These are phyloP conservation scores for Blastocystis sp. DNA, from an alignment of 352 stramenopile genomes.

Conservation along the genomic window DNA sequence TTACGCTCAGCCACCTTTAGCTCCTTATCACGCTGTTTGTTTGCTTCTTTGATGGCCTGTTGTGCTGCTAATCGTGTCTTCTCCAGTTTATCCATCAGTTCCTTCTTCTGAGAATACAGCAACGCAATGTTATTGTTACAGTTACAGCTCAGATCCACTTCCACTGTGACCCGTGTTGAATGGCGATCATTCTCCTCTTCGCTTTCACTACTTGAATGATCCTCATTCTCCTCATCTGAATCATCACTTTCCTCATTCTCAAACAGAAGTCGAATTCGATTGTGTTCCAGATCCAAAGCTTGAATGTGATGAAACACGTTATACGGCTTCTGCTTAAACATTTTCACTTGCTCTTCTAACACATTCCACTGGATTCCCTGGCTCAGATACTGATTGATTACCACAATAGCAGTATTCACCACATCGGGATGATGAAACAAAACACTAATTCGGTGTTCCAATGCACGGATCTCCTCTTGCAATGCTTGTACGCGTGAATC, in stretches of 20 bases:
- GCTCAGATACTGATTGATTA: constrained; percentile 74
- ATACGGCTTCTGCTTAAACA: constrained; percentile 76
- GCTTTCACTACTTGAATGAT: background rate
- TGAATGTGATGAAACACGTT: constrained; percentile 77
- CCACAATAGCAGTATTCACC: constrained; percentile 63
- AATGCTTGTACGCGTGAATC: background rate
- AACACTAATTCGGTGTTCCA: background rate
- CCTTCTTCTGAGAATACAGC: constrained; percentile 78
- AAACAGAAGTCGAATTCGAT: constrained; percentile 74
- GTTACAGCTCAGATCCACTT: constrained; percentile 70
- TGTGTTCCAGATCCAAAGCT: constrained; percentile 74
- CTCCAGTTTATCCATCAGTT: constrained; percentile 33
- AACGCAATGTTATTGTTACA: constrained; percentile 75
- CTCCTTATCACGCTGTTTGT: constrained; percentile 75
- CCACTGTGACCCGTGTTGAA: constrained; percentile 67
- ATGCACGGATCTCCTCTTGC: background rate
- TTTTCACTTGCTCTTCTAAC: constrained; percentile 69
- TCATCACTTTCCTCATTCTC: constrained; percentile 69
- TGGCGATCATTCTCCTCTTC: constrained; percentile 12
- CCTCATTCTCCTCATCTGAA: constrained; percentile 47
- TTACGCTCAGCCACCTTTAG: constrained; percentile 66
- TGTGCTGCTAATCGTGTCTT: constrained; percentile 75
- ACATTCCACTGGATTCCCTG: constrained; percentile 79
- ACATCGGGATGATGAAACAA: constrained; percentile 3
- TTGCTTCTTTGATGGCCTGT: constrained; percentile 74